Evolutionary conservation across 306 rosid genomes (phyloP), one percentile per base, ranked within the genome.

Genomic region (Ochetophila trinervis): DNA sequence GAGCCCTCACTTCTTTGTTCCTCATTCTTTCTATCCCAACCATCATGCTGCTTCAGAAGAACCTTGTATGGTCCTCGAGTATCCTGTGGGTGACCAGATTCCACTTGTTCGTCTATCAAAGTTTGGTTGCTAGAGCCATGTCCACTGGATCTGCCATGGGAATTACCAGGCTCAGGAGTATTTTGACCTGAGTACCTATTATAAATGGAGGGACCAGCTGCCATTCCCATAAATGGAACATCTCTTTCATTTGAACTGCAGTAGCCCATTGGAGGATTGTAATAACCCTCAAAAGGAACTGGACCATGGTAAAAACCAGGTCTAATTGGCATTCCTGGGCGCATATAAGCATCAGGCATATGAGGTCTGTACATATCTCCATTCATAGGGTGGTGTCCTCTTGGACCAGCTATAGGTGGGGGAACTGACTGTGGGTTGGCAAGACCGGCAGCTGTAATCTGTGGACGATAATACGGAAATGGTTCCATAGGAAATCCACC

Each of bases 361-460:
- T 87, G 98, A 74, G 93, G 91, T 71, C 88, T 79, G 78, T 71
- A 93, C 74, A 83, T 78, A 77, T 93, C 98, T 75, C 96, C 97
- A 81, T 82, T 87, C 66, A 87, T 87, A 35, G 89, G 87, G 78
- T 83, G 97, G 65, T 72, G 88, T 30, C 90, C 94, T 75, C 91
- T 82, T 53, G 93, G 91, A 68, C 87, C 89, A 65, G 78, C 58
- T 63, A 86, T 96, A 60, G 87, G 79, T 72, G 87, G 85, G 70
- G 91, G 87, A 68, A 66, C 78, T 20, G 80, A 81, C 74, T 83
- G 91, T 55, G 85, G 74, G 50, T 83, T 90, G 53, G 84, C 78
- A 74, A 93, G 80, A 61, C 87, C 88, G 68, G 80, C 68, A 30
- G 87, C 80, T 49, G 97, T 86, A 27, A 89, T 82, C 53, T 86